A percentile compares a stretch with the other conserved stretches of the same genome.
phyloP scores from a whole-genome alignment of 2,329 filamentous ascomycete genomes.

The Hypomyces perniciosus region DNA sequence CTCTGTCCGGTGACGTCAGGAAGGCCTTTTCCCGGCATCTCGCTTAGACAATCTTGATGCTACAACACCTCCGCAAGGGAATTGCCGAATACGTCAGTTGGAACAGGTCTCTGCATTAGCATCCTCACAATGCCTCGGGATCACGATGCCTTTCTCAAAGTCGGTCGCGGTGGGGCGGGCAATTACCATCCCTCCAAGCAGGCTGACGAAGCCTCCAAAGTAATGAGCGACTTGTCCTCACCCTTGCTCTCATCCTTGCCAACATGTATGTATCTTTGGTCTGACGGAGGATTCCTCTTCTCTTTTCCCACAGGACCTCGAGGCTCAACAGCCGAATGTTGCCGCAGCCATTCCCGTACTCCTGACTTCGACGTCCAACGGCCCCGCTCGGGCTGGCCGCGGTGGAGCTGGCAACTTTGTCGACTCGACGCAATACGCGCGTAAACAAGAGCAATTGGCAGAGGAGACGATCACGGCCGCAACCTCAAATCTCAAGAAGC shows the following conservation, averaged over 20 bases:
- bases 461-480: constrained; percentile 30
- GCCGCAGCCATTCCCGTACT: constrained; percentile 19
- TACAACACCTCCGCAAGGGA: too few species aligned
- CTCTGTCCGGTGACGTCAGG: neutral
- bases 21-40: constrained; percentile 1
- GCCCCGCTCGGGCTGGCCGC: constrained; percentile 44
- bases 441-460: constrained; percentile 29
- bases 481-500: constrained; percentile 24
- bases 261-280: neutral
- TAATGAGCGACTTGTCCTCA: constrained; percentile 9
- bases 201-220: constrained; percentile 37
- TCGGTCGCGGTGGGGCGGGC: constrained; percentile 58
- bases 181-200: constrained; percentile 54
- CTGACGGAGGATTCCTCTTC: neutral
- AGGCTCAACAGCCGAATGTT: constrained; percentile 29
- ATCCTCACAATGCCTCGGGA: constrained; percentile 14
- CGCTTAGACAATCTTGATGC: neutral
- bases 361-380: constrained; percentile 19
- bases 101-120: too few species aligned
- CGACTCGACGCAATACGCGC: constrained; percentile 29
- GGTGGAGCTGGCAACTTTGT: constrained; percentile 59
- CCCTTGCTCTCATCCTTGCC: neutral
- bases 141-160: constrained; percentile 42
- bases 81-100: too few species aligned
- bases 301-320: constrained; percentile 28